A percentile compares a stretch with the other conserved stretches of the same genome.
Conservation (phyloP, 2,329 filamentous ascomycete species). For the Sporothrix euskadiensis region DNA sequence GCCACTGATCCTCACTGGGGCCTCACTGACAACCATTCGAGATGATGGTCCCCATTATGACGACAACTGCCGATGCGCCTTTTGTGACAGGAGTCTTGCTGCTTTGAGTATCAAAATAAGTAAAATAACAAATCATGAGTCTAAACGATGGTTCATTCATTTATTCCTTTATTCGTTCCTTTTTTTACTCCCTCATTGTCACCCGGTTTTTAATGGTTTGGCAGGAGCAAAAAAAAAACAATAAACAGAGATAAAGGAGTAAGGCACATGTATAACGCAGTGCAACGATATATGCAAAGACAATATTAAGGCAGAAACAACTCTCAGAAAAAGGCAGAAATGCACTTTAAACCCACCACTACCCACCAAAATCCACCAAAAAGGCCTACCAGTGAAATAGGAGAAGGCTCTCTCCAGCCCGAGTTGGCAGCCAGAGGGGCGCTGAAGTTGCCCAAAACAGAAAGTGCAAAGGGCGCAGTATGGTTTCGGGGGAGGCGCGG, state of each 20-base stretch:
- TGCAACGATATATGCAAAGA: conserved; percentile 8
- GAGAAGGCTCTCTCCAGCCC: conserved; percentile 25
- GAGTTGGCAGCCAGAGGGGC: conserved; percentile 17
- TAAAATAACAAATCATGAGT: background rate
- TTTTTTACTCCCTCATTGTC: background rate
- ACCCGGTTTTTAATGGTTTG: background rate
- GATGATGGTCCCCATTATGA: background rate
- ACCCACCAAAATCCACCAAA: background rate
- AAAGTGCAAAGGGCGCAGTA: conserved; percentile 19
- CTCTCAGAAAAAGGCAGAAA: background rate
- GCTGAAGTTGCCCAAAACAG: conserved; percentile 28
- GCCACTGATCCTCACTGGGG: background rate
- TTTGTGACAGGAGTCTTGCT: background rate
- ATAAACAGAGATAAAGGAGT: background rate
- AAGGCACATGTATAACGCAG: background rate
- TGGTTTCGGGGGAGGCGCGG: background rate
- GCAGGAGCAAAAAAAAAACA: background rate
- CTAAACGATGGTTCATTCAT: background rate
- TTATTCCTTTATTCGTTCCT: background rate
- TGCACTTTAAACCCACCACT: background rate
- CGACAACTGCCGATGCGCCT: background rate
- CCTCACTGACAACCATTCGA: background rate
- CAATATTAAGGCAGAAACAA: conserved; percentile 4
- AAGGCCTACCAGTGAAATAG: conserved; percentile 1
- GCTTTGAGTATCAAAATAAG: background rate